Conservation (phyloP, 2,329 filamentous ascomycete species). For the Verticillium nubilum region DNA sequence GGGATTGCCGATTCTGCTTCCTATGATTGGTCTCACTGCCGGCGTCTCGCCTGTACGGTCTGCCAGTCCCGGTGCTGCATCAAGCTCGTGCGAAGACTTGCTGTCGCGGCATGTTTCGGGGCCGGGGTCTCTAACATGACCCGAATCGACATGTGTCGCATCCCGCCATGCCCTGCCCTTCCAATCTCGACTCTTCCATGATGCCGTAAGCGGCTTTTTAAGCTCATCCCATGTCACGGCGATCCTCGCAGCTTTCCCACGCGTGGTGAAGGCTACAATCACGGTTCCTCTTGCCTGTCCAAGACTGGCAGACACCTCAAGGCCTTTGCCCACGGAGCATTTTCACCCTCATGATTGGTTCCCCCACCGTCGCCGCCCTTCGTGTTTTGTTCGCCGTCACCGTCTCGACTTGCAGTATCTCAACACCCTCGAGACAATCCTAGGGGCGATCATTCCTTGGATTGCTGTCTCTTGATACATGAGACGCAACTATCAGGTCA, state of each 20-base stretch:
- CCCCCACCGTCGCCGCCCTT: neutral
- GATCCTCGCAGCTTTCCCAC: neutral
- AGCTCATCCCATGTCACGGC: neutral
- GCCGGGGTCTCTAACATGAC: conserved; percentile 28
- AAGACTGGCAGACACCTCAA: neutral
- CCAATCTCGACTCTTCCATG: neutral
- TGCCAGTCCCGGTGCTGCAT: neutral
- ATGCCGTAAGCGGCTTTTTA: neutral
- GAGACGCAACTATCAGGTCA: conserved; percentile 10
- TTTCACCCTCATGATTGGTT: conserved; percentile 5
- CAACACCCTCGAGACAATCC: neutral
- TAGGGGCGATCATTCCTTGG: neutral
- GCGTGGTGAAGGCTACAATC: neutral
- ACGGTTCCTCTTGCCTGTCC: neutral
- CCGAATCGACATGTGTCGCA: conserved; percentile 12
- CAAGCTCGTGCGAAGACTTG: neutral
- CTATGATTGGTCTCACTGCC: neutral
- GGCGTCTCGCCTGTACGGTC: neutral
- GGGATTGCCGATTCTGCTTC: neutral
- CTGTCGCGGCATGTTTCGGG: conserved; percentile 24
- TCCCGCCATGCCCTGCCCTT: neutral
- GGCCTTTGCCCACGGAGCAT: conserved; percentile 3
- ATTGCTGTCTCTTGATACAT: neutral
- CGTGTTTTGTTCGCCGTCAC: neutral
- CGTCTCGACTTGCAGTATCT: neutral